Evolutionary conservation across 1,284 basidiomycete species (phyloP).

Genomic region (Puccinia horiana): DNA sequence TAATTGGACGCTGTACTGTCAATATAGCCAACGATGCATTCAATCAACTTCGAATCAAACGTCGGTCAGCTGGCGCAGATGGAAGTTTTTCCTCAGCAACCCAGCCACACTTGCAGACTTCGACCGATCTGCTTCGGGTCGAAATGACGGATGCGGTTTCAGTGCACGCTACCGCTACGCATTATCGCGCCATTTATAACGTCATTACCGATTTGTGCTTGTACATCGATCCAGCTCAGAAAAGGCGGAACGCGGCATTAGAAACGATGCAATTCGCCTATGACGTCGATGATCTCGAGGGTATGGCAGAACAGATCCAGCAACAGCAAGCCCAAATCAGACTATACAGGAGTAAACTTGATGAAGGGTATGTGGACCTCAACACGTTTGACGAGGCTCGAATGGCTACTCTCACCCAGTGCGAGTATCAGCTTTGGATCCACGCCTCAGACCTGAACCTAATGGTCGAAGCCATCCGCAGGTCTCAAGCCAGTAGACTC

Average conservation of each 20-base stretch:
- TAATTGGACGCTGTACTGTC: conserved; percentile 85
- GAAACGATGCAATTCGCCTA: conserved; percentile 74
- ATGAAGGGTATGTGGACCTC: conserved; percentile 52
- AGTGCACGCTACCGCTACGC: conserved; percentile 80
- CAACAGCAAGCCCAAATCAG: conserved; percentile 45
- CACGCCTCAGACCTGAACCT: conserved; percentile 79
- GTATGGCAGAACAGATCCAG: conserved; percentile 50
- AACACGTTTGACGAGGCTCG: conserved; percentile 64
- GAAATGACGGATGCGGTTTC: conserved; percentile 64
- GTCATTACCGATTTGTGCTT: conserved; percentile 84
- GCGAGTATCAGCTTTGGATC: conserved; percentile 73
- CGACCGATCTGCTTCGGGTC: conserved; percentile 46
- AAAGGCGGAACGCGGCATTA: conserved; percentile 72
- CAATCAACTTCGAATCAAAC: conserved; percentile 71
- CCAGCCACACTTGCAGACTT: conserved; percentile 49
- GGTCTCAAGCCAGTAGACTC: conserved; percentile 68
- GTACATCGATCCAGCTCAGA: conserved; percentile 82
- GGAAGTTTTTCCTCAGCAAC: conserved; percentile 43
- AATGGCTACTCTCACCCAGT: conserved; percentile 64
- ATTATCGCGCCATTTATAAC: conserved; percentile 84
- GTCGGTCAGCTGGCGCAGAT: conserved; percentile 43
- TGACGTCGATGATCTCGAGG: conserved; percentile 47
- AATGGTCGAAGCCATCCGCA: conserved; percentile 84
- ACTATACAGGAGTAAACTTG: conserved; percentile 31
- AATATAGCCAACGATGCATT: conserved; percentile 89